These are phyloP conservation scores for Primulina huaijiensis DNA, from an alignment of 257 asterid species.

Conservation along the genomic window DNA sequence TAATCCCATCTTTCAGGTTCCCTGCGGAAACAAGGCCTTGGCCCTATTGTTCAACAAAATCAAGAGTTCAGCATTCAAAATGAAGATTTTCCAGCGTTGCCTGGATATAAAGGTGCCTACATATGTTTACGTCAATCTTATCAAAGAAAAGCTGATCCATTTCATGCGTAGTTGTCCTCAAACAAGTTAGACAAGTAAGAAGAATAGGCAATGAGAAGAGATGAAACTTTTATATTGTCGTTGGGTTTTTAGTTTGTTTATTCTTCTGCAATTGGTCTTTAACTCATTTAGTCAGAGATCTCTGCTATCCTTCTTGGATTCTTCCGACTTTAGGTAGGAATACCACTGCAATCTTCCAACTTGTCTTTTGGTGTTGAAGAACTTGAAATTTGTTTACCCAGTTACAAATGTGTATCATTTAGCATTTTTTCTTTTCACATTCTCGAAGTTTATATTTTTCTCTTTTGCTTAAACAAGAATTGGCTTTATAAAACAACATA, in stretches of 20 bases:
- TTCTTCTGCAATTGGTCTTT: background rate
- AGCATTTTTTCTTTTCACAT: background rate
- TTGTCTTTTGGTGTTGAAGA: background rate
- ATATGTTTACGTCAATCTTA: background rate
- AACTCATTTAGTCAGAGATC: background rate
- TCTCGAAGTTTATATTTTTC: background rate
- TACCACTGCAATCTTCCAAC: background rate
- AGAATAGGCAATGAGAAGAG: conserved; percentile 7
- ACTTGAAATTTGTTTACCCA: background rate
- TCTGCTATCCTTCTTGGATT: background rate
- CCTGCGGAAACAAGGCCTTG: conserved; percentile 83
- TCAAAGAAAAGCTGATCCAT: background rate
- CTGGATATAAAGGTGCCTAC: conserved; percentile 83
- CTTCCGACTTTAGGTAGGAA: background rate
- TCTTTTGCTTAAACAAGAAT: background rate
- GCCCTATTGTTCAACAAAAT: conserved; percentile 90
- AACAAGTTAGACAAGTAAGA: background rate
- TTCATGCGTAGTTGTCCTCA: background rate
- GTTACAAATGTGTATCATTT: background rate
- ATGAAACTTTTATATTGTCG: background rate
- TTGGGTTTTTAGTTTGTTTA: no score
- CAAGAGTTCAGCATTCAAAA: conserved; percentile 99
- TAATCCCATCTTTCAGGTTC: conserved; percentile 58
- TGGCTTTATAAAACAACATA: no score
- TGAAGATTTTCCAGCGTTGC: conserved; percentile 98